A percentile compares a stretch with the other conserved stretches of the same genome.
Evolutionary conservation across 495 filamentous ascomycete species (phyloP).

Genomic region (Baudoinia panamericana): DNA sequence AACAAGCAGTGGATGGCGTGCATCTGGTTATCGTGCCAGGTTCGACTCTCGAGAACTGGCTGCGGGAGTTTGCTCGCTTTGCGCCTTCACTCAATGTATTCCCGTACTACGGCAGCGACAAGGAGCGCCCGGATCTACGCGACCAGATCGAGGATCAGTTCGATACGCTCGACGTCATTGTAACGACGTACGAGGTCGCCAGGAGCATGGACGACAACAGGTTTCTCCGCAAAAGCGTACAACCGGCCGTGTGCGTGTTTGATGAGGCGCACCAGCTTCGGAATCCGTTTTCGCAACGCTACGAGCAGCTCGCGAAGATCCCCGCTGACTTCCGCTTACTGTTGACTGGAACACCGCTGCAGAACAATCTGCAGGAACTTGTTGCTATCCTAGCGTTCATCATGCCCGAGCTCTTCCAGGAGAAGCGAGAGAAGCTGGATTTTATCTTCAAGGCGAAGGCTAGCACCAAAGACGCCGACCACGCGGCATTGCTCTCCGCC

Average conservation of each 20-base stretch:
- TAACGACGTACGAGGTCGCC: conserved; percentile 79
- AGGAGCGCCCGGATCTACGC: conserved; percentile 47
- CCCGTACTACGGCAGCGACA: conserved; percentile 64
- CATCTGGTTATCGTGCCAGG: conserved; percentile 83
- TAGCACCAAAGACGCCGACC: conserved; percentile 55
- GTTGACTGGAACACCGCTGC: conserved; percentile 83
- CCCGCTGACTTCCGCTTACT: conserved; percentile 65
- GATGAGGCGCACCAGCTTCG: conserved; percentile 90
- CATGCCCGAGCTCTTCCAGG: conserved; percentile 66
- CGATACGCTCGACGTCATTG: conserved; percentile 62
- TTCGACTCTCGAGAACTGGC: conserved; percentile 91
- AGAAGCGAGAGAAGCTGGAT: conserved; percentile 58
- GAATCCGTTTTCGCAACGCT: conserved; percentile 67
- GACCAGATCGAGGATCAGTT: conserved; percentile 48
- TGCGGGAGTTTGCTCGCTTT: conserved; percentile 78
- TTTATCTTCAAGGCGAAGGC: conserved; percentile 84
- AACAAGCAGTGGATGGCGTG: conserved; percentile 54
- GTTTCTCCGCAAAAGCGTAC: conserved; percentile 49
- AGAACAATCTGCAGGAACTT: conserved; percentile 91
- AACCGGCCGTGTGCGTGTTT: conserved; percentile 58
- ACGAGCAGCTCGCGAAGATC: conserved; percentile 67
- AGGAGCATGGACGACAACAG: conserved; percentile 50
- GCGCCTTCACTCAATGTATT: conserved; percentile 62
- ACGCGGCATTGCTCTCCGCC: conserved; percentile 63
- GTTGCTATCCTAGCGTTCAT: conserved; percentile 82